These are phyloP conservation scores for Pseudogymnoascus sp. DNA, from an alignment of 2,329 filamentous ascomycete species.

Conservation along the genomic window DNA sequence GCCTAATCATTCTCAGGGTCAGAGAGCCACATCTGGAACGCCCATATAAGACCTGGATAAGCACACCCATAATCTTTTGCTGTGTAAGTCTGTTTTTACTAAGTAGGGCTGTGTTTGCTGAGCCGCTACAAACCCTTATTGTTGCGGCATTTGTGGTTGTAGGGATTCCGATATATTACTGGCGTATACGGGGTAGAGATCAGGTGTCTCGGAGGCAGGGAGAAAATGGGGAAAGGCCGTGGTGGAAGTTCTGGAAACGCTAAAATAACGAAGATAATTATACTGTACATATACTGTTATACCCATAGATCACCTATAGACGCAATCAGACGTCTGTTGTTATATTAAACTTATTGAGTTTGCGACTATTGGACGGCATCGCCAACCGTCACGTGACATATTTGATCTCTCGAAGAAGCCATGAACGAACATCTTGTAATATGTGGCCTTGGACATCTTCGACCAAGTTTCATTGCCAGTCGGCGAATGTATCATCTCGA, in stretches of 20 bases:
- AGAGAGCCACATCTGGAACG: conserved; percentile 79
- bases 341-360: neutral
- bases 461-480: neutral
- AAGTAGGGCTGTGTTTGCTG: conserved; percentile 78
- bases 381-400: neutral
- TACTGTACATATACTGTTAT: conserved; percentile 6
- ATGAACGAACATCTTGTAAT: neutral
- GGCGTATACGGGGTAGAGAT: conserved; percentile 65
- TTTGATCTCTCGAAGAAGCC: neutral
- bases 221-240: conserved; percentile 32
- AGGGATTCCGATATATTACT: conserved; percentile 84
- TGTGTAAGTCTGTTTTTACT: conserved; percentile 92
- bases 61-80: conserved; percentile 95
- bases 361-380: no score
- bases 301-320: conserved; percentile 1
- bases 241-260: conserved; percentile 56
- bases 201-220: conserved; percentile 39
- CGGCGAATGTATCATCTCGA: neutral
- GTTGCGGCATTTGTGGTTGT: conserved; percentile 78
- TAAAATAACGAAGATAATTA: conserved; percentile 23
- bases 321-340: neutral
- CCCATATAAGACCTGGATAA: conserved; percentile 94
- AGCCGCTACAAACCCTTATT: conserved; percentile 81
- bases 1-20: conserved; percentile 82
- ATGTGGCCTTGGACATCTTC: neutral